phyloP scores from a whole-genome alignment of 179 eudicot species.

The Spergularia azorica region DNA sequence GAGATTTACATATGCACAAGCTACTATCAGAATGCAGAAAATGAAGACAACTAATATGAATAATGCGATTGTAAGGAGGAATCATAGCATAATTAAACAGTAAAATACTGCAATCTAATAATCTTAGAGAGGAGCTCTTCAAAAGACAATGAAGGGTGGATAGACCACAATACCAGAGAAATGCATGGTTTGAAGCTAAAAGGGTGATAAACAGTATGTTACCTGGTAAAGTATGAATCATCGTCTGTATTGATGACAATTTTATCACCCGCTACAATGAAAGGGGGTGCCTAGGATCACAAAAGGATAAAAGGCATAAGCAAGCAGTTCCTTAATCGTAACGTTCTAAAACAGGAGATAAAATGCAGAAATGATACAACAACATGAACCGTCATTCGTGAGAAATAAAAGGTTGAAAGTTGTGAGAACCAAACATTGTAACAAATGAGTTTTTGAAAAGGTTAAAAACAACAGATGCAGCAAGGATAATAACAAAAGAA shows the following conservation, averaged over 20 bases:
- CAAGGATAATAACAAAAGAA: too few relatives aligned
- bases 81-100: constrained; percentile 2
- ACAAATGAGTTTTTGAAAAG: too few relatives aligned
- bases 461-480: too few relatives aligned
- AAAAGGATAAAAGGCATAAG: background rate
- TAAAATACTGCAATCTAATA: constrained; percentile 2
- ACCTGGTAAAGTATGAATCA: constrained; percentile 73
- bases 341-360: background rate
- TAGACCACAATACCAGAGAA: background rate
- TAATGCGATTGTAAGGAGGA: background rate
- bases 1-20: background rate
- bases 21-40: constrained; percentile 5
- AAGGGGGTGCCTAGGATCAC: constrained; percentile 65
- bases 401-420: too few relatives aligned
- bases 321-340: background rate
- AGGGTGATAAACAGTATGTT: constrained; percentile 1
- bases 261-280: constrained; percentile 61
- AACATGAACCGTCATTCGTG: too few relatives aligned
- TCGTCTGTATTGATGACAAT: constrained; percentile 61
- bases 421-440: too few relatives aligned
- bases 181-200: constrained; percentile 9
- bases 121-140: background rate
- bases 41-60: background rate
- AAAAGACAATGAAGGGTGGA: background rate
- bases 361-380: background rate